These are phyloP conservation scores for Leccinum pachyderme DNA, from an alignment of 1,284 basidiomycete genomes.

Conservation along the genomic window DNA sequence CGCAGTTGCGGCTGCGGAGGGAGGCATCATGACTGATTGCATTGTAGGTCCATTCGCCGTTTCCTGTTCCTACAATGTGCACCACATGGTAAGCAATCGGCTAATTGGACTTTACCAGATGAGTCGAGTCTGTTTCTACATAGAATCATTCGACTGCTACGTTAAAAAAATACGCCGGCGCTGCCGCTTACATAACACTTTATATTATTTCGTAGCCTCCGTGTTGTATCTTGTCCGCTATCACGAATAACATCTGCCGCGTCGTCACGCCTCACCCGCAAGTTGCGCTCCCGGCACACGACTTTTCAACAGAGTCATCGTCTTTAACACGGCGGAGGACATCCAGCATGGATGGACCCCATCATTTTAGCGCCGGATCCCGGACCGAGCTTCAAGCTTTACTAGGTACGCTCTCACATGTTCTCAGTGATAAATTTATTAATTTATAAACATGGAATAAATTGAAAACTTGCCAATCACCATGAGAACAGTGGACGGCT, in stretches of 20 bases:
- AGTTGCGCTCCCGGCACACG: too few species aligned
- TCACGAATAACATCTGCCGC: too few species aligned
- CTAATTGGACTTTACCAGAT: background rate
- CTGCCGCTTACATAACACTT: too few species aligned
- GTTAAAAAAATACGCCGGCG: too few species aligned
- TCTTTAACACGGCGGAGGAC: background rate
- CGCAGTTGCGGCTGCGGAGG: background rate
- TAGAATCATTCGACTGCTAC: too few species aligned
- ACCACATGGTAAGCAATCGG: background rate
- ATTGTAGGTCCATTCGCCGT: background rate
- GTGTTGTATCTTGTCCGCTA: too few species aligned
- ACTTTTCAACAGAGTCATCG: background rate
- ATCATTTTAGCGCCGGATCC: background rate
- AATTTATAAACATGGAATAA: background rate
- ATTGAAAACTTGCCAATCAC: conserved; percentile 1
- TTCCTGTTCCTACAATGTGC: background rate
- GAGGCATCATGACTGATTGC: background rate
- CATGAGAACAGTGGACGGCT: conserved; percentile 8
- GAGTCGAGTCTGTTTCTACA: background rate
- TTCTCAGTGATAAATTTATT: background rate
- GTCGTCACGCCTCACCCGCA: too few species aligned
- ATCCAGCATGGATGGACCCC: background rate
- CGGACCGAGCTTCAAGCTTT: background rate
- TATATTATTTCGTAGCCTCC: too few species aligned
- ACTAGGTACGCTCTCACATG: background rate